A percentile compares a stretch with the other conserved stretches of the same genome.
Conservation (phyloP, 2,329 filamentous ascomycete species). For the Ambrosiella cleistominuta region DNA sequence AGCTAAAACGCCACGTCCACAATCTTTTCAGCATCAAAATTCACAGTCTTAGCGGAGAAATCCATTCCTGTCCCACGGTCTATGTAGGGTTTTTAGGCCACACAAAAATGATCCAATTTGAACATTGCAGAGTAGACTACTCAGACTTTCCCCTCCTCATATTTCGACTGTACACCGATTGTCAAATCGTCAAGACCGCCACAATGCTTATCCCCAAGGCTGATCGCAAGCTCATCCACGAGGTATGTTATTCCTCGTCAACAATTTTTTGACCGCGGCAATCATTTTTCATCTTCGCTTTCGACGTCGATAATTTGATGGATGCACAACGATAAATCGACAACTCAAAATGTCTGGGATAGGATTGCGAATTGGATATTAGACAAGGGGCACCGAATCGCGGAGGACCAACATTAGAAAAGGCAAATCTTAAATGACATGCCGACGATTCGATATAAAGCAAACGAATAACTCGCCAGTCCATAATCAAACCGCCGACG, state of each 20-base stretch:
- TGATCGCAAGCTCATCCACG: constrained; percentile 99
- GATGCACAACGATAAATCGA: neutral
- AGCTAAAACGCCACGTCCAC: constrained; percentile 11
- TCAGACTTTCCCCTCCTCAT: constrained; percentile 14
- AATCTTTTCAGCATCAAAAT: constrained; percentile 7
- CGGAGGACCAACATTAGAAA: no score
- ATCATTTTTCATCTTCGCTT: constrained; percentile 1
- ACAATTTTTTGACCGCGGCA: constrained; percentile 5
- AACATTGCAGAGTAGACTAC: constrained; percentile 18
- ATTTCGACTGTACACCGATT: constrained; percentile 13
- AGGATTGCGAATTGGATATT: no score
- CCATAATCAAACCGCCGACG: neutral
- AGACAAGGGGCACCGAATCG: no score
- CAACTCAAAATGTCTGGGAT: neutral
- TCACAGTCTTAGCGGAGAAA: constrained; percentile 5
- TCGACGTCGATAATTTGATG: constrained; percentile 1
- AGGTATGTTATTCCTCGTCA: constrained; percentile 26
- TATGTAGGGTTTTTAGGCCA: constrained; percentile 27
- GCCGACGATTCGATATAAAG: neutral
- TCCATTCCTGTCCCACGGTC: constrained; percentile 14
- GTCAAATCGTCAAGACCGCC: constrained; percentile 21
- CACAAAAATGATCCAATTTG: constrained; percentile 29
- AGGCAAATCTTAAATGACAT: no score
- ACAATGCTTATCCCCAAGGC: constrained; percentile 98
- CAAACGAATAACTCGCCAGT: neutral